Percentiles rank a stretch among this genome's conserved stretches.
Evolutionary conservation across 148 eudicot species (phyloP).

Genomic region (Vaccinium myrtillus): DNA sequence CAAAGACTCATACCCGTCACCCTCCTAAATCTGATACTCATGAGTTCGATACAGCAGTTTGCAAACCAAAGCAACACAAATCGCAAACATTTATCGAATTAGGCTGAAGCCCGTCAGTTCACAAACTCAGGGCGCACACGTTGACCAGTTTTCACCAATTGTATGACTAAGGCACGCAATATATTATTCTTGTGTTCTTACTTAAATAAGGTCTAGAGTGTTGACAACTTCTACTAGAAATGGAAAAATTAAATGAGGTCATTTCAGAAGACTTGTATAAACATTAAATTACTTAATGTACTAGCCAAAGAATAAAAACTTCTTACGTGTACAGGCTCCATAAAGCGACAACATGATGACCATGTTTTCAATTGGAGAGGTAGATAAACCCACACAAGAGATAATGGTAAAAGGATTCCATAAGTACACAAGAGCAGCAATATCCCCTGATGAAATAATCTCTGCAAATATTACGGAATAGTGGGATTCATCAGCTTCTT

Average conservation of each 20-base stretch:
- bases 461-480: conserved; percentile 37
- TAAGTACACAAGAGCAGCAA: conserved; percentile 84
- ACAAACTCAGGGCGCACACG: too few species aligned
- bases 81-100: too few species aligned
- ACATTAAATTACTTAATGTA: neutral
- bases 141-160: too few species aligned
- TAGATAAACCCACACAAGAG: conserved; percentile 78
- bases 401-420: conserved; percentile 95
- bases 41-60: too few species aligned
- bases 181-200: neutral
- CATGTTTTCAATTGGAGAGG: conserved; percentile 81
- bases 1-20: too few species aligned
- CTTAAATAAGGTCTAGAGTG: neutral
- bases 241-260: neutral
- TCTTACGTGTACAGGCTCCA: conserved; percentile 88
- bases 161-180: too few species aligned
- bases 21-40: too few species aligned
- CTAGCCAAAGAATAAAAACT: conserved; percentile 16
- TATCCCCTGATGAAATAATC: conserved; percentile 63
- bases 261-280: neutral
- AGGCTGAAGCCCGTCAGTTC: too few species aligned
- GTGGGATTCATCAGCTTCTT: conserved; percentile 25
- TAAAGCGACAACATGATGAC: conserved; percentile 70
- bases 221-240: neutral
- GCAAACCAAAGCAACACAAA: too few species aligned